Base-by-base conservation (phyloP, 225 moss, liverwort and hornwort genomes). In the Bryoerythrophyllum caledonicum region DNA sequence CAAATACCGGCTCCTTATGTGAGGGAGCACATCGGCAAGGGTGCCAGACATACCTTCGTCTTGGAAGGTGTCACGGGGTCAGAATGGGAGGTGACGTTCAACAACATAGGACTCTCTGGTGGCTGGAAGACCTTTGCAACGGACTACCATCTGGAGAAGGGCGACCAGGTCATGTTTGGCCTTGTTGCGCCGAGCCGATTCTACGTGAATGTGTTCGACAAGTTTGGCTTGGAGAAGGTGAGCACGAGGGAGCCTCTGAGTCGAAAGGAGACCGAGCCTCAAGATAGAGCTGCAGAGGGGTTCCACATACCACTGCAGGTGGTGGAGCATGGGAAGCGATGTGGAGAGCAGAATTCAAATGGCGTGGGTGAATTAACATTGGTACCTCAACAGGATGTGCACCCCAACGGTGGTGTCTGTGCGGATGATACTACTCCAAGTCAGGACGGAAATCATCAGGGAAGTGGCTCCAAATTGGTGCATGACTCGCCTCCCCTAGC, bases 61-160 rank as follows among this genome's bases (percentile, higher is more conserved):
- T 30, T 81, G 38, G 81, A 81, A 77, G 81, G 64, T 32, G 67
- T 71, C 2, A 63, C 28, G 20, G 81, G 81, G 35, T 67, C 10
- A 11, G 73, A 81, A 67, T 81, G 81, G 81, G 61, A 34, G 41
- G 72, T 68, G 60, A 61, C 40, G 25, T 72, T 73, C 65, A 76
- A 68, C 52, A 59, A 27, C 30, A 7, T 38, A 24, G 76, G 72
- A 43, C 67, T 81, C 51, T 61, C 38, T 76, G 52, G 40, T 62
- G 81, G 81, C 34, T 81, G 81, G 81, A 81, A 73, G 43, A n/a
- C 49, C 11, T 81, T 81, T 62, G 72, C 81, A 59, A 72, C 12
- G 8, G 81, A 81, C 66, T 66, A 81, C 58, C 10, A 23, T 17
- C 41, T 81, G 65, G 72, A 81, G 27, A 81, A 67, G 72, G 77